Evolutionary conservation across 768 basidiomycete species (phyloP), one percentile per base, ranked within the genome.

Genomic region (Erythrobasidium yunnanense): DNA sequence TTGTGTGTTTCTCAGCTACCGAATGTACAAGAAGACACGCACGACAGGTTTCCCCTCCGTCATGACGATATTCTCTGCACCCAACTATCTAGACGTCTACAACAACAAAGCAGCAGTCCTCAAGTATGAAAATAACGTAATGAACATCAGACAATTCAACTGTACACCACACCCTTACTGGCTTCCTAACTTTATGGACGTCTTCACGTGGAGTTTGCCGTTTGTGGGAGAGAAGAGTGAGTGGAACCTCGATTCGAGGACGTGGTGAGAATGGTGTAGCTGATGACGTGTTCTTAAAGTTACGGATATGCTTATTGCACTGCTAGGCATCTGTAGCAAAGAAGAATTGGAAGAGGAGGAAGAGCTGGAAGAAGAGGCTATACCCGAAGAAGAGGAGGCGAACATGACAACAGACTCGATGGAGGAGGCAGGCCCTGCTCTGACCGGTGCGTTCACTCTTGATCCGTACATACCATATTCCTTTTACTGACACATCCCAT

Each of bases 181-280:
- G 93, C 79, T 99, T 58, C 95, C 95, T 2, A 99, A 99, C 77
- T 99, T 99, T 74, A 96, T 97, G 92, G 93, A 97, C 72, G 92
- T 92, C 23, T 99, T 99, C 75, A 96, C 95, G 0, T 99, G 95
- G 95, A 88, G 87, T 80, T 77, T 99, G 66, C 95, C 95, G 0
- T 97, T 97, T 73, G 95, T 99, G 5, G 95, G 92, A 69, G 88
- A 92, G 77, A 97, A 99, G 78, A 97, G 93, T 90, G 71, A 60
- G 83, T 78, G 33, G 15, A 42, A 22, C 6, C 17, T 34, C 4
- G 18, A 20, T 66, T 23, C 15, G 17, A 32, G 15, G 17, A 34
- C 3, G 18, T 15, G 18, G n/a, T 52, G 15, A 27, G 29, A 1
- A 23, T 15, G 27, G 15, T 20, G 17, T 1, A 22, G 15, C 11